Conservation (phyloP, 73 alveolate species). For the Paramecium biaurelia region DNA sequence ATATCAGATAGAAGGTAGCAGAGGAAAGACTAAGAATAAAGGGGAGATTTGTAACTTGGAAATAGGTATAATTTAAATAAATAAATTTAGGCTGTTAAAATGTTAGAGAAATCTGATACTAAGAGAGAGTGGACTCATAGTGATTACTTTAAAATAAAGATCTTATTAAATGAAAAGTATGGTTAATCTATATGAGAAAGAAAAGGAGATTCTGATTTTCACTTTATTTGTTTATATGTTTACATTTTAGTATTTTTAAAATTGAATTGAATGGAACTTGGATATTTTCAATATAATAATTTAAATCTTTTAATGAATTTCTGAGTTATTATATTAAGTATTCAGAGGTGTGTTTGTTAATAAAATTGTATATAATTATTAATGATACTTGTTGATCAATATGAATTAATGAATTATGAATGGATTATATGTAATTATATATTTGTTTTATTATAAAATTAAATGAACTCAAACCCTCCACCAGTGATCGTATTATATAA, state of each 20-base stretch:
- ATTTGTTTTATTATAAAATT: background rate
- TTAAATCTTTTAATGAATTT: background rate
- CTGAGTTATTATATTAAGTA: background rate
- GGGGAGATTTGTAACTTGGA: slow-evolving; percentile 63
- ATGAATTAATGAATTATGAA: background rate
- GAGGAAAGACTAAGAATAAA: slow-evolving; percentile 62
- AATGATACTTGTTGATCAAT: background rate
- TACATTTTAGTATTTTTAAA: background rate
- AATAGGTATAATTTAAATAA: background rate
- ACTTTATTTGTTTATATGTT: background rate
- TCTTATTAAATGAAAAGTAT: background rate
- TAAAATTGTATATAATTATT: background rate
- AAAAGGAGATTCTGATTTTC: background rate
- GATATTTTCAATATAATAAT: background rate
- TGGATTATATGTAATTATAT: background rate
- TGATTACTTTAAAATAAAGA: slow-evolving; percentile 5
- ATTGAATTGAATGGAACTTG: background rate
- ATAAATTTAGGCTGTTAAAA: slow-evolving; percentile 14
- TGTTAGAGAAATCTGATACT: background rate
- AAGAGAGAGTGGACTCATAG: slow-evolving; percentile 25
- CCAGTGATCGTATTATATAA: background rate
- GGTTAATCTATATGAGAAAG: background rate
- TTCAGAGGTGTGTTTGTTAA: background rate
- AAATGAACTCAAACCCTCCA: slow-evolving; percentile 39
- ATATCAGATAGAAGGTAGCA: slow-evolving; percentile 63